Evolutionary conservation across 73 alveolate species (phyloP).

Genomic region (Uronychia binucleata): DNA sequence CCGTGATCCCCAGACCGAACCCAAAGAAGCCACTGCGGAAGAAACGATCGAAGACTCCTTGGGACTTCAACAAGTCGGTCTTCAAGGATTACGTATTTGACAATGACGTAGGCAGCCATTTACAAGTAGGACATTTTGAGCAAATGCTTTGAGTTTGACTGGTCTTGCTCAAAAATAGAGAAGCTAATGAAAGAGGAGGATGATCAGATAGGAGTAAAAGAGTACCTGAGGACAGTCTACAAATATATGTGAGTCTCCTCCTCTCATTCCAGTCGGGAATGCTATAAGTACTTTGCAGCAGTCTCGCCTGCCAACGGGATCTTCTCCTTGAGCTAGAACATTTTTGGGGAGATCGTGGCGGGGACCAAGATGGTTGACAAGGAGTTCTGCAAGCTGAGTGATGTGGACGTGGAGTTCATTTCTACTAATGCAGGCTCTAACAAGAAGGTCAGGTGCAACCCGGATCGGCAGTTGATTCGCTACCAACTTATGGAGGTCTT

Average conservation of each 20-base stretch:
- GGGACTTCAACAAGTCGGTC: conserved; percentile 73
- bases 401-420: conserved; percentile 64
- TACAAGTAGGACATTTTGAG: conserved; percentile 37
- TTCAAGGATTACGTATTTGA: conserved; percentile 78
- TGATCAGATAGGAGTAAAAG: conserved; percentile 12
- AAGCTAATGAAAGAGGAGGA: conserved; percentile 39
- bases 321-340: conserved; percentile 58
- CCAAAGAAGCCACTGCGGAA: conserved; percentile 32
- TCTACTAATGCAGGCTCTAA: conserved; percentile 44
- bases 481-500: conserved; percentile 66
- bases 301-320: conserved; percentile 51
- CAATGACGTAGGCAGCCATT: conserved; percentile 22
- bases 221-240: conserved; percentile 26
- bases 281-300: conserved; percentile 67
- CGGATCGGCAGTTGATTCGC: conserved; percentile 59
- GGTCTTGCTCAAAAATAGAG: conserved; percentile 59
- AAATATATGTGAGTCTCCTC: conserved; percentile 30
- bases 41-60: conserved; percentile 54
- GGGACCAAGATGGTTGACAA: conserved; percentile 46
- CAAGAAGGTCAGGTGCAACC: conserved; percentile 37
- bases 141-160: conserved; percentile 83
- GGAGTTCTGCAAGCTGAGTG: conserved; percentile 38
- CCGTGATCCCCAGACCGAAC: conserved; percentile 65
- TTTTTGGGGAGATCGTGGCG: conserved; percentile 50
- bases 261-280: conserved; percentile 39